phyloP scores from a whole-genome alignment of 2,329 filamentous ascomycete genomes.

The Trichoderma cornu-damae region DNA sequence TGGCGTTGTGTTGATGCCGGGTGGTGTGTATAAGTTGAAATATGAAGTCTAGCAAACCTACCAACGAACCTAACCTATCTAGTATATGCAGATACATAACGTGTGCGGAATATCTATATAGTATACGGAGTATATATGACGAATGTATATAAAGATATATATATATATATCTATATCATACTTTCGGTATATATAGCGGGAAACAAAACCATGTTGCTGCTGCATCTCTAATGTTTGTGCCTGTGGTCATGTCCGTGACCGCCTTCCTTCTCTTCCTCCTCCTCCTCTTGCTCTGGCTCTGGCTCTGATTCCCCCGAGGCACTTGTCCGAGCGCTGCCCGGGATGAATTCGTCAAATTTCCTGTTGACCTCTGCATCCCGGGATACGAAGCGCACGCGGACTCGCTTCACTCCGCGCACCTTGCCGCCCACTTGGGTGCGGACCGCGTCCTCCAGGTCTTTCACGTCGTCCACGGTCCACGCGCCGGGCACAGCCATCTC shows the following conservation, averaged over 20 bases:
- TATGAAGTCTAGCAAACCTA: slow-evolving; percentile 9
- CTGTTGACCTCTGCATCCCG: slow-evolving; percentile 55
- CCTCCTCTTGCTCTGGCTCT: too few species aligned
- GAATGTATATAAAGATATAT: too few species aligned
- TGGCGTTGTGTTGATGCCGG: neutral
- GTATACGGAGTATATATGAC: too few species aligned
- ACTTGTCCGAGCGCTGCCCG: slow-evolving; percentile 59
- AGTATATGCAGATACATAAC: neutral
- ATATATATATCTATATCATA: too few species aligned
- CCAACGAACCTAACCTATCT: slow-evolving; percentile 6
- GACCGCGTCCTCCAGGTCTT: slow-evolving; percentile 66
- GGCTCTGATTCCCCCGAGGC: slow-evolving; percentile 37
- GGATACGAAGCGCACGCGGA: slow-evolving; percentile 78
- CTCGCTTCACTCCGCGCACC: slow-evolving; percentile 76
- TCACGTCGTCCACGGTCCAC: slow-evolving; percentile 69
- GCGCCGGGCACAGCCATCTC: slow-evolving; percentile 72
- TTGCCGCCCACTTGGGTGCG: slow-evolving; percentile 67
- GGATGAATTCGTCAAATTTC: slow-evolving; percentile 73
- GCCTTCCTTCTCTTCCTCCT: slow-evolving; percentile 39
- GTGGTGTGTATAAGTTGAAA: too few species aligned
- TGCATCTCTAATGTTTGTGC: slow-evolving; percentile 30
- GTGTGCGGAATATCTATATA: too few species aligned
- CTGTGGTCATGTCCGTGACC: slow-evolving; percentile 32
- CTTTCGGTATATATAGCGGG: neutral
- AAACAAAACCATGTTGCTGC: neutral